phyloP scores from a whole-genome alignment of 129 eudicot species.

The Centrapalus pauciflorus region DNA sequence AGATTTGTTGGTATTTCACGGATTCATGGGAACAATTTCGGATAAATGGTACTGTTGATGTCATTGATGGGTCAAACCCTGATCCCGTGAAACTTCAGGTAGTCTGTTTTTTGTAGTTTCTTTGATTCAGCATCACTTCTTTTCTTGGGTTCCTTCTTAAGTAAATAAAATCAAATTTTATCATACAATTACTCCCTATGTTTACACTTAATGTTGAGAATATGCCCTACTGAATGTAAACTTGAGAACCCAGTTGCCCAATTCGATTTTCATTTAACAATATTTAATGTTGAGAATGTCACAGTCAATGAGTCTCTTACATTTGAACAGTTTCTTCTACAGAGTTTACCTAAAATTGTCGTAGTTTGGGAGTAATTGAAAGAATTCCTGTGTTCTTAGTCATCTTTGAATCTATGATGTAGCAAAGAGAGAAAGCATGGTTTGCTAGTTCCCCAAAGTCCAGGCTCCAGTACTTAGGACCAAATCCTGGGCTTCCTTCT shows the following conservation, averaged over 20 bases:
- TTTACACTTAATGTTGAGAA: no score
- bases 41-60: slow-evolving; percentile 67
- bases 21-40: slow-evolving; percentile 96
- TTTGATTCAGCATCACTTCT: background rate
- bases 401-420: slow-evolving; percentile 17
- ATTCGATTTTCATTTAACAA: no score
- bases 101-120: background rate
- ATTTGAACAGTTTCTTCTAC: no score
- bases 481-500: slow-evolving; percentile 73
- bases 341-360: background rate
- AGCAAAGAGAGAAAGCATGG: slow-evolving; percentile 96
- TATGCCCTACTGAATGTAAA: no score
- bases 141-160: background rate
- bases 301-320: no score
- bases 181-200: background rate
- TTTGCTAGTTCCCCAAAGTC: slow-evolving; percentile 81
- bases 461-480: slow-evolving; percentile 74
- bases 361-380: background rate
- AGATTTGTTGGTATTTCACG: slow-evolving; percentile 95
- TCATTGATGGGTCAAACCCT: slow-evolving; percentile 71
- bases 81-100: slow-evolving; percentile 83
- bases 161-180: background rate
- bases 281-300: background rate
- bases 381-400: background rate
- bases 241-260: no score